Evolutionary conservation across 1,139 yeast genomes (phyloP).

Genomic region (Pichia sp.): DNA sequence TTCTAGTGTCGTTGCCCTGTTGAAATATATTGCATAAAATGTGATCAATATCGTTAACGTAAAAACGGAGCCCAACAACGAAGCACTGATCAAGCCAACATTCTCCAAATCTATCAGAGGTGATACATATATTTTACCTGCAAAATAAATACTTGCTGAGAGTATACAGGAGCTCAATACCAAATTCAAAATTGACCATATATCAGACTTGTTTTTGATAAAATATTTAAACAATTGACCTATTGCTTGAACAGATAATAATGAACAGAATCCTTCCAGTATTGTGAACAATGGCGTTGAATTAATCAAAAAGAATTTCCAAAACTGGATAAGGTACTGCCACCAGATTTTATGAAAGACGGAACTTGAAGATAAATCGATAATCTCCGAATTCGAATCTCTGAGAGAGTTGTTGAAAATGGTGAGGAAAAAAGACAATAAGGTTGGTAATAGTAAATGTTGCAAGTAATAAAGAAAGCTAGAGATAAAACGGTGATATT

Average conservation of each 20-base stretch:
- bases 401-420: conserved; percentile 36
- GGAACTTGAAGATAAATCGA: conserved; percentile 18
- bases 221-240: conserved; percentile 81
- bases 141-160: conserved; percentile 70
- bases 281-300: conserved; percentile 87
- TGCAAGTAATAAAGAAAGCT: conserved; percentile 69
- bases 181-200: conserved; percentile 76
- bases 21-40: conserved; percentile 76
- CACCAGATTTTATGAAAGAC: conserved; percentile 30
- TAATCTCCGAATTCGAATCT: conserved; percentile 14
- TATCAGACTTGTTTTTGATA: conserved; percentile 61
- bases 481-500: conserved; percentile 45
- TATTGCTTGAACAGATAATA: conserved; percentile 81
- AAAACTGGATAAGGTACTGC: conserved; percentile 43
- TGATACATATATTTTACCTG: conserved; percentile 77
- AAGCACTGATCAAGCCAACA: conserved; percentile 69
- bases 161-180: conserved; percentile 71
- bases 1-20: conserved; percentile 84
- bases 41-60: conserved; percentile 74
- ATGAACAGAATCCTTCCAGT: conserved; percentile 88
- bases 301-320: conserved; percentile 69
- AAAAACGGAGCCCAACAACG: conserved; percentile 78
- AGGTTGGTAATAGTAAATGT: conserved; percentile 76
- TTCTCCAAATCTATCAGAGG: conserved; percentile 52
- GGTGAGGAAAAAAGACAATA: conserved; percentile 69